These are phyloP conservation scores for Kodamaea lidongshanica DNA, from an alignment of 805 yeast species.

Conservation along the genomic window DNA sequence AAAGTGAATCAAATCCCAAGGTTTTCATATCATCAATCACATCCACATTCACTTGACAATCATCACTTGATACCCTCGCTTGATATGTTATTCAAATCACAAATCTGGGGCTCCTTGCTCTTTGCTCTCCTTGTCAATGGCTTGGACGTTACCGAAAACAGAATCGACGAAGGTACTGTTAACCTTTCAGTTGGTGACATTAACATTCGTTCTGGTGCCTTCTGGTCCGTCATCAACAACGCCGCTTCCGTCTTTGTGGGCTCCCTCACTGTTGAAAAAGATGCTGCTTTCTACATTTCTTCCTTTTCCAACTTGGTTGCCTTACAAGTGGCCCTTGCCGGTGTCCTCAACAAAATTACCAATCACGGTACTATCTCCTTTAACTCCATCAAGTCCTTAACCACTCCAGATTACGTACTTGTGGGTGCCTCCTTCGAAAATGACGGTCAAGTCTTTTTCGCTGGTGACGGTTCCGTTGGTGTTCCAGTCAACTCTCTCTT, in stretches of 20 bases:
- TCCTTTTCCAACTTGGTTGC: conserved; percentile 7
- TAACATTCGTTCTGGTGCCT: conserved; percentile 13
- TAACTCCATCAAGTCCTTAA: conserved; percentile 11
- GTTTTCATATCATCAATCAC: no score
- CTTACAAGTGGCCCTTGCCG: conserved; percentile 9
- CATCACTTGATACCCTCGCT: no score
- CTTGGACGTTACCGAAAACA: neutral
- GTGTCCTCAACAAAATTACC: conserved; percentile 11
- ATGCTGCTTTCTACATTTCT: conserved; percentile 14
- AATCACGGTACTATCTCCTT: conserved; percentile 17
- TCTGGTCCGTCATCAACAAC: conserved; percentile 15
- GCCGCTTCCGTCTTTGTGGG: conserved; percentile 12
- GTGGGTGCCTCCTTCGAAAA: conserved; percentile 9
- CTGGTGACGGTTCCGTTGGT: conserved; percentile 10
- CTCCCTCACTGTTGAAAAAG: conserved; percentile 8
- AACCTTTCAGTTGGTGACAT: conserved; percentile 15
- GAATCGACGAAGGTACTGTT: conserved; percentile 15
- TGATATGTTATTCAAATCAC: no score
- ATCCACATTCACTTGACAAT: no score
- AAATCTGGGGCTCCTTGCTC: no score
- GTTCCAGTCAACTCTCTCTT: conserved; percentile 11
- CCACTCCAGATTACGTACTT: conserved; percentile 8
- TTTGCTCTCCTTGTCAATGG: neutral
- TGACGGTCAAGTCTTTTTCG: conserved; percentile 10
- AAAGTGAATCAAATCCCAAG: no score